Evolutionary conservation across 192 early-diverging fungal genomes (phyloP), one percentile per base, ranked within the genome.

Genomic region (Chytriomyces sp.): DNA sequence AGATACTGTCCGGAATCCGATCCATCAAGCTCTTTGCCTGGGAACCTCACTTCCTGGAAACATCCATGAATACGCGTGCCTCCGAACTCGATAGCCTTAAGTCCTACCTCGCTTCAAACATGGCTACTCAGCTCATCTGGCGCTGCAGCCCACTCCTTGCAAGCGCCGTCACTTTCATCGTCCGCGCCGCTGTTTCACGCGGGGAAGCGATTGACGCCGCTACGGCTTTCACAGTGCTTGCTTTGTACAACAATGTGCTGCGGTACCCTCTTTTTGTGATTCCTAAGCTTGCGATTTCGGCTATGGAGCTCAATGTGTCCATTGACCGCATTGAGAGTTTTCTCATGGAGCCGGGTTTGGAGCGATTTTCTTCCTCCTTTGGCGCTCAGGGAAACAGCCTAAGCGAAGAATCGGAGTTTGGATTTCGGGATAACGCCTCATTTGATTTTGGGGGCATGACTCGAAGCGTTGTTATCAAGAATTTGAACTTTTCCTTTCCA

Each of bases 201-300:
- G 81, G 77, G n/a, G 57, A 76, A 8, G 81, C 80, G 7, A 75
- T 96, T 32, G 93, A 87, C 0, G 80, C 86, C 28, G 77, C 85
- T 52, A 70, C 90, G 36, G 88, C 91, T 0, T 89, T 89, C 72
- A 85, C 84, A 2, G 78, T 75, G 25, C 78, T 89, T 44, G 82
- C 85, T 0, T 61, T 90, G 6, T 90, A 86, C 76, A 81, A 82
- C 5, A 83, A 74, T 39, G 73, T 89, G 77, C 77, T 90, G 3
- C 75, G 78, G n/a, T 80, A 79, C 26, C 89, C 89, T 2, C 64
- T 89, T 12, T 69, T 70, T 52, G 65, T 63, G 41, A 73, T 88
- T 19, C 82, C 87, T 2, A 85, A 90, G 32, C 84, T 84, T 5
- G 79, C 83, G 30, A 80, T 87, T 33, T 52, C 77, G 2, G 77